Conservation (phyloP, 148 eudicot genomes). For the Spergularia marina region DNA sequence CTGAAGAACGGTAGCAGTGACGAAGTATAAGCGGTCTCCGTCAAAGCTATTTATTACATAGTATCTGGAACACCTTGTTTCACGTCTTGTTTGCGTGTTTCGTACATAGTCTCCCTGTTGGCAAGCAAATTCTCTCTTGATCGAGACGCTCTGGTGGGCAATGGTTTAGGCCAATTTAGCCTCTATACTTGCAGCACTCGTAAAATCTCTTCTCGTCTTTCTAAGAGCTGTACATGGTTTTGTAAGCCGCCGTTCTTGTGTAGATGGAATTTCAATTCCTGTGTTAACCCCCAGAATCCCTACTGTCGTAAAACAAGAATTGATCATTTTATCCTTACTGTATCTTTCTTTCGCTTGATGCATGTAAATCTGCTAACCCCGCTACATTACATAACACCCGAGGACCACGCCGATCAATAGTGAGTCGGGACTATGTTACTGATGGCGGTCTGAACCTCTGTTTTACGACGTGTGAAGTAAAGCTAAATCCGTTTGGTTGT, state of each 20-base stretch:
- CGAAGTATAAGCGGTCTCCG: conserved; percentile 41
- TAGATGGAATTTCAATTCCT: conserved; percentile 15
- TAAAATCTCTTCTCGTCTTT: conserved; percentile 8
- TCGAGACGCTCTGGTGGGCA: conserved; percentile 21
- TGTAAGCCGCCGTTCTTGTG: conserved; percentile 23
- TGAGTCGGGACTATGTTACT: too few species aligned
- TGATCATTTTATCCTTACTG: conserved; percentile 16
- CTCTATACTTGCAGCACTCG: conserved; percentile 22
- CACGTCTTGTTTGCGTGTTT: conserved; percentile 18
- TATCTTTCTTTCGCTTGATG: background rate
- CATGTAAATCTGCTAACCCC: background rate
- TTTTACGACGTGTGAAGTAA: too few species aligned
- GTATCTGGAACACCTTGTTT: conserved; percentile 3
- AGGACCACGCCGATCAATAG: too few species aligned
- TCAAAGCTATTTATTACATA: conserved; percentile 1
- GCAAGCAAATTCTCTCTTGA: conserved; percentile 10
- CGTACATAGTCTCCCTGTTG: conserved; percentile 26
- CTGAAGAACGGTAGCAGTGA: conserved; percentile 67
- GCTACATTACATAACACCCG: background rate
- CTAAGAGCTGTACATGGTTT: conserved; percentile 29
- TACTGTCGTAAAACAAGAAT: conserved; percentile 10
- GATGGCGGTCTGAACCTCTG: too few species aligned
- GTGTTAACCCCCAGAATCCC: conserved; percentile 3
- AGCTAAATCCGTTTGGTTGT: too few species aligned
- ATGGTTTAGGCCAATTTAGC: conserved; percentile 13